These are phyloP conservation scores for Cyberlindnera suaveolens DNA, from an alignment of 805 yeast genomes.

Conservation along the genomic window DNA sequence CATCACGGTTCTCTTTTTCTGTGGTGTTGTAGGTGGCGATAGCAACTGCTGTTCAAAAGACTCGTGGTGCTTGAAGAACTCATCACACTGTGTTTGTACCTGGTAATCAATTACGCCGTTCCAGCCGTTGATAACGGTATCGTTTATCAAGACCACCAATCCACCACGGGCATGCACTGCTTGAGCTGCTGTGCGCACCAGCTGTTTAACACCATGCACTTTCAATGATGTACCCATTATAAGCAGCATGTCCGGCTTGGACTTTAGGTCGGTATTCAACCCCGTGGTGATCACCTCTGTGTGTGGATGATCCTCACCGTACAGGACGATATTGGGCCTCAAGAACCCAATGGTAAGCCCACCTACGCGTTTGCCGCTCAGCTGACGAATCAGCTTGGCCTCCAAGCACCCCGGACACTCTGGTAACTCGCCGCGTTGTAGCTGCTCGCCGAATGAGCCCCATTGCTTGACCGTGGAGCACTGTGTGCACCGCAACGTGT, in stretches of 20 bases:
- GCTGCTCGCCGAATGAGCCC: conserved; percentile 43
- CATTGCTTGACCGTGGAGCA: conserved; percentile 59
- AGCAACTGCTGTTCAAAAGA: conserved; percentile 13
- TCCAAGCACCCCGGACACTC: conserved; percentile 67
- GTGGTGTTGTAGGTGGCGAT: conserved; percentile 30
- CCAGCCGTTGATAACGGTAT: conserved; percentile 65
- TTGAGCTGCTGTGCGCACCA: conserved; percentile 64
- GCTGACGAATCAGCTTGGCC: conserved; percentile 47
- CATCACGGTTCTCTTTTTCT: neutral
- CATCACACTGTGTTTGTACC: conserved; percentile 74
- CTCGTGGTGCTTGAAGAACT: conserved; percentile 47
- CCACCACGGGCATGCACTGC: conserved; percentile 79
- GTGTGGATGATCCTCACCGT: conserved; percentile 91
- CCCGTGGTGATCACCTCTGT: conserved; percentile 75
- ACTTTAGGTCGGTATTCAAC: conserved; percentile 52
- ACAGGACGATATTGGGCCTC: conserved; percentile 85
- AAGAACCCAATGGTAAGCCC: conserved; percentile 61
- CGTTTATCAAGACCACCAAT: conserved; percentile 68
- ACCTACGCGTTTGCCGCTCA: conserved; percentile 67
- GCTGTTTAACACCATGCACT: conserved; percentile 81
- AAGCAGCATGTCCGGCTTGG: conserved; percentile 71
- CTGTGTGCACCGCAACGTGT: conserved; percentile 65
- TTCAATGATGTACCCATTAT: conserved; percentile 90
- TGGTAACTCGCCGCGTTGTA: conserved; percentile 64
- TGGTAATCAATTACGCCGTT: conserved; percentile 71